Conservation (phyloP, 129 eudicot species). For the Tagetes erecta region DNA sequence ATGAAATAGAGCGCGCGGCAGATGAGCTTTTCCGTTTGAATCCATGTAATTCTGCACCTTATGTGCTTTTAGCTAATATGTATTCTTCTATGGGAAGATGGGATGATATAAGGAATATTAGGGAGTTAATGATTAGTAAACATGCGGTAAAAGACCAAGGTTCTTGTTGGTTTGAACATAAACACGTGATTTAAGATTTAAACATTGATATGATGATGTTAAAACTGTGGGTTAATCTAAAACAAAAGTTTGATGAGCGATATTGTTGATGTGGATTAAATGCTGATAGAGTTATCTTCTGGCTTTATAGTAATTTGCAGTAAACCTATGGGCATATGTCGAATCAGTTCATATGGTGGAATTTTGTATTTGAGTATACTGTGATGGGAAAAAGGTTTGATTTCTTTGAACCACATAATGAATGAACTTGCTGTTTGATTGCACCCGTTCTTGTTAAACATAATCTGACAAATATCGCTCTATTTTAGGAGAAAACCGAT, state of each 20-base stretch:
- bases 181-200: slow-evolving; percentile 30
- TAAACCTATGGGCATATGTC: neutral
- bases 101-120: slow-evolving; percentile 63
- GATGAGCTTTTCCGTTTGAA: slow-evolving; percentile 61
- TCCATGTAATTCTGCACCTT: slow-evolving; percentile 65
- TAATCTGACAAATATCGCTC: neutral
- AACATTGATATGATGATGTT: neutral
- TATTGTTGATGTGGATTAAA: neutral
- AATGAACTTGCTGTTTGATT: too few relatives aligned
- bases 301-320: neutral
- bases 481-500: neutral
- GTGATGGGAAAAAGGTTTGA: too few relatives aligned
- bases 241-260: neutral
- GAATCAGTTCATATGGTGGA: neutral
- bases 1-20: slow-evolving; percentile 73
- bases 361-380: too few relatives aligned
- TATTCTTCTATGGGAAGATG: slow-evolving; percentile 78
- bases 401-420: too few relatives aligned
- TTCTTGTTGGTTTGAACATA: slow-evolving; percentile 63
- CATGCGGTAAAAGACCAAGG: slow-evolving; percentile 66
- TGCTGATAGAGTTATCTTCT: neutral
- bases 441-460: too few relatives aligned
- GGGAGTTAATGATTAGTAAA: slow-evolving; percentile 53
- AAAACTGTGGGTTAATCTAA: neutral
- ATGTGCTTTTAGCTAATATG: slow-evolving; percentile 85